Base-by-base conservation (phyloP, 2,329 filamentous ascomycete species). In the Macrophomina phaseolina region DNA sequence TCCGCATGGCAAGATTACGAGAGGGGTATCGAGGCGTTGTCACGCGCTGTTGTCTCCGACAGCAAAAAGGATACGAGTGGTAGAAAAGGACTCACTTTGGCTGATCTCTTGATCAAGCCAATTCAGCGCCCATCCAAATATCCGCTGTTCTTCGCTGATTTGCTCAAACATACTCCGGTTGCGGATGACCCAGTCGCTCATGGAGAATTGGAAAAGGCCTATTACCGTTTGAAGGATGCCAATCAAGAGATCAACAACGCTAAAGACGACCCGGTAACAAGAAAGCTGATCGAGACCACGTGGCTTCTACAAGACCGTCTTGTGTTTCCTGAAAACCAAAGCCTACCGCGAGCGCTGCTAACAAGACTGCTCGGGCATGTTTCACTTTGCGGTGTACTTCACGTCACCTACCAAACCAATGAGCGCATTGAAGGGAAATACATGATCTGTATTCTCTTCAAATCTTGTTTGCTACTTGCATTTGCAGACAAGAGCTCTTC, bases 61-160 rank as follows among this genome's bases (percentile, higher is more conserved):
- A 89, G 90, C 67, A 87, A 84, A 67, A 85, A 87, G 63, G 82
- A 85, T 38, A 84, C 87, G 16, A 85, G 87, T 65, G 84, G 85
- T 36, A 92, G 87, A 73, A 96, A 93, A 74, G 91, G 92, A 2
- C 81, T 97, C 70, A 93, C 91, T 1, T 87, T 97, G 70, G 88
- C 89, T 58, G 95, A 98, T 78, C 84, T 98, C 5, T 84, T 98
- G 65, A 93, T 97, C 71, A 98, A 98, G 92, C 95, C 94, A 0
- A 94, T 97, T 23, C 94, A 99, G 79, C 87, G 94, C 65, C 87
- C 97, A 28, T 97, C 93, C 81, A 93, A 91, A 80, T 98, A 98
- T 74, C 93, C 93, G 11, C 82, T 99, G 4, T 82, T 98, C 2
- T 94, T 98, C 73, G 85, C 89, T 5, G 93, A 97, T 73, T 83